Percentiles rank a stretch among this genome's conserved stretches.
phyloP scores from a whole-genome alignment of 2,329 filamentous ascomycete genomes.

The Aspergillaceae sp. region DNA sequence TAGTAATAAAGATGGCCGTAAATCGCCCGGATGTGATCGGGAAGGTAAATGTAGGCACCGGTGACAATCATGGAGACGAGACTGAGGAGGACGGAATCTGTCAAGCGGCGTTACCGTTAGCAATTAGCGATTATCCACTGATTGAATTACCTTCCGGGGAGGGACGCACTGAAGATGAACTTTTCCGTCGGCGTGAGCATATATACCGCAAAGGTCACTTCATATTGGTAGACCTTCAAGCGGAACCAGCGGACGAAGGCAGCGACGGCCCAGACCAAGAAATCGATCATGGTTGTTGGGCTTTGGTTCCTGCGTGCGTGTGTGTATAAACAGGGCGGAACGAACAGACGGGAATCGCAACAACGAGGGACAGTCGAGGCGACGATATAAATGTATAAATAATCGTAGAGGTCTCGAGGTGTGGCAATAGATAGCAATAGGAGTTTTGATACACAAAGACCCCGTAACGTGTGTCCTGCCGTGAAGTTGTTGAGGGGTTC shows the following conservation, averaged over 20 bases:
- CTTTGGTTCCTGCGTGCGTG: too few relatives aligned
- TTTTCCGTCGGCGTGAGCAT: conserved; percentile 96
- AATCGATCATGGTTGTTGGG: neutral
- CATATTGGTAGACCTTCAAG: conserved; percentile 95
- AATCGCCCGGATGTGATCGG: conserved; percentile 78
- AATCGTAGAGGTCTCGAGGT: too few relatives aligned
- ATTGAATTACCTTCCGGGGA: neutral
- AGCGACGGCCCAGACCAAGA: conserved; percentile 34
- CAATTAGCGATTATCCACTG: neutral
- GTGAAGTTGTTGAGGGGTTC: too few relatives aligned
- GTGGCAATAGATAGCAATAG: too few relatives aligned
- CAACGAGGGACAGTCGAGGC: too few relatives aligned
- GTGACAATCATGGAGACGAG: conserved; percentile 78
- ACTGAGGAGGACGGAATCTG: conserved; percentile 87
- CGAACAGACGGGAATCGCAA: too few relatives aligned
- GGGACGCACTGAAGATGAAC: conserved; percentile 81
- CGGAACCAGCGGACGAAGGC: conserved; percentile 73
- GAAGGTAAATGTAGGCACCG: conserved; percentile 84
- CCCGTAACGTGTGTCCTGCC: too few relatives aligned
- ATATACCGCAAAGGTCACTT: conserved; percentile 93
- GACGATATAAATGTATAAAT: too few relatives aligned
- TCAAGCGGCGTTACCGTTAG: neutral
- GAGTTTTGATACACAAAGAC: too few relatives aligned
- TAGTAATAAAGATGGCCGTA: conserved; percentile 88
- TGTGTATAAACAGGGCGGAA: too few relatives aligned